phyloP scores from a whole-genome alignment of 257 asterid species.

The Parsonsia alboflavescens region DNA sequence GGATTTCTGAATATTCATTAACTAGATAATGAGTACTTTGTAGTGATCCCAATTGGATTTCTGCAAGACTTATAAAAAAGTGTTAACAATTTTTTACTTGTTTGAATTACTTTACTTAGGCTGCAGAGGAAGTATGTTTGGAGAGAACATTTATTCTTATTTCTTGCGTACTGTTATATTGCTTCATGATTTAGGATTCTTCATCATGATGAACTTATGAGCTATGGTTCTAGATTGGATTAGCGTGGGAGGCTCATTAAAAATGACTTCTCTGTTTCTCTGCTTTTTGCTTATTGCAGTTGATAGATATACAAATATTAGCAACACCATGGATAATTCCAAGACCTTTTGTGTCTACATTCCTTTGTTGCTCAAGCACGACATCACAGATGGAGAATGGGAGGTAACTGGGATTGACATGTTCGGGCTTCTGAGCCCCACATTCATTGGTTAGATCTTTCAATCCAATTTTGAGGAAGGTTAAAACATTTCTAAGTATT shows the following conservation, averaged over 20 bases:
- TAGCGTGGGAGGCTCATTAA: background rate
- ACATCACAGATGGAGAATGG: slow-evolving; percentile 78
- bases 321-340: slow-evolving; percentile 49
- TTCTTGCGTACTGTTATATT: background rate
- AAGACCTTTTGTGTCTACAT: slow-evolving; percentile 65
- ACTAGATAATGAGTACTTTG: too few species aligned
- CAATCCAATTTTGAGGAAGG: background rate
- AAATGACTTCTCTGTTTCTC: background rate
- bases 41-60: background rate
- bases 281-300: slow-evolving; percentile 38
- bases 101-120: background rate
- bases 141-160: background rate
- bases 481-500: background rate
- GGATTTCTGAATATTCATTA: background rate
- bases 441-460: background rate
- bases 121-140: background rate
- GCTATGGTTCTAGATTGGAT: background rate
- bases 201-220: background rate
- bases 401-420: slow-evolving; percentile 7
- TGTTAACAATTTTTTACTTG: background rate
- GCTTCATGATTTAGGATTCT: background rate
- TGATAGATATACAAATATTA: slow-evolving; percentile 70
- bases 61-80: background rate
- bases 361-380: slow-evolving; percentile 67
- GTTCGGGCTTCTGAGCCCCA: background rate